Percentiles rank a stretch among this genome's conserved stretches.
Conservation (phyloP, 2,329 filamentous ascomycete species). For the Colletotrichum musae region DNA sequence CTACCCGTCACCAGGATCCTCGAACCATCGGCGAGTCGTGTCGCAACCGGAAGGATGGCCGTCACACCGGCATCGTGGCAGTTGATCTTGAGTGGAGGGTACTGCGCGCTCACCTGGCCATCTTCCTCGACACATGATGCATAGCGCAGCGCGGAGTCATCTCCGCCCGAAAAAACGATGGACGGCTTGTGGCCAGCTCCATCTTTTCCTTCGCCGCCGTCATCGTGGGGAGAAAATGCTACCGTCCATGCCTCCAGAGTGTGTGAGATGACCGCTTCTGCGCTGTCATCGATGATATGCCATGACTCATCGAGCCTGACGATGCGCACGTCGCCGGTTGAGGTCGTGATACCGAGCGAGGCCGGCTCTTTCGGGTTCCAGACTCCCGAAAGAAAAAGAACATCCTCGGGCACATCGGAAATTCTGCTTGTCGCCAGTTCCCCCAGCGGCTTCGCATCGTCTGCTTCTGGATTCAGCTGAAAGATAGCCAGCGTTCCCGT, state of each 20-base stretch:
- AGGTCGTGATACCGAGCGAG: conserved; percentile 79
- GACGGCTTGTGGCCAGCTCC: conserved; percentile 44
- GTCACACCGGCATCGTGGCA: conserved; percentile 87
- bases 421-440: conserved; percentile 62
- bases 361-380: conserved; percentile 75
- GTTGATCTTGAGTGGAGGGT: conserved; percentile 44
- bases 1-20: conserved; percentile 85
- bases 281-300: conserved; percentile 50
- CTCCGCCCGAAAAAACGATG: conserved; percentile 78
- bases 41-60: conserved; percentile 80
- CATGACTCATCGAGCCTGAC: conserved; percentile 63
- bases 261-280: conserved; percentile 62
- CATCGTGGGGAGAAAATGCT: conserved; percentile 64
- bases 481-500: conserved; percentile 80
- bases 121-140: conserved; percentile 49
- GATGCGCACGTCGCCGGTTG: conserved; percentile 74
- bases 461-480: conserved; percentile 59
- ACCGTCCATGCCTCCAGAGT: conserved; percentile 82
- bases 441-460: conserved; percentile 52
- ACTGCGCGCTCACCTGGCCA: conserved; percentile 37
- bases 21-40: conserved; percentile 57
- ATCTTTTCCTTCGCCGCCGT: conserved; percentile 21
- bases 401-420: conserved; percentile 66
- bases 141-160: conserved; percentile 76
- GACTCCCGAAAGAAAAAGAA: conserved; percentile 79